phyloP scores from a whole-genome alignment of 2,329 filamentous ascomycete genomes.

The Talaromyces piceae region DNA sequence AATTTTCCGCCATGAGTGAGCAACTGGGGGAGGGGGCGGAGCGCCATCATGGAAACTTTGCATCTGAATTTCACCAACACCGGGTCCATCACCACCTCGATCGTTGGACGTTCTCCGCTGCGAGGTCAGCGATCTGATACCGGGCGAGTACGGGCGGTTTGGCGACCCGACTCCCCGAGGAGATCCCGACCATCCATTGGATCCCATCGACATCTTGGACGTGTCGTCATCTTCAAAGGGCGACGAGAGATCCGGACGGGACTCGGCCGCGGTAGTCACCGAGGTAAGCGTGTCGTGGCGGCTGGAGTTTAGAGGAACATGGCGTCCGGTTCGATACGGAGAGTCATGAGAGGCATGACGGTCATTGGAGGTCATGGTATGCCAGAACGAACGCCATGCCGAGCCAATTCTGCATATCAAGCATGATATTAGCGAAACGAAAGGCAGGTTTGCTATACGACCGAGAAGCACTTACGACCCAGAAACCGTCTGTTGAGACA shows the following conservation, averaged over 20 bases:
- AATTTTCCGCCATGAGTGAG: constrained; percentile 89
- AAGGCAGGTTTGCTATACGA: not conserved
- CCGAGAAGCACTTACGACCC: constrained; percentile 7
- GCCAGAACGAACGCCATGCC: constrained; percentile 88
- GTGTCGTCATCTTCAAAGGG: constrained; percentile 66
- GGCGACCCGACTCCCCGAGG: constrained; percentile 50
- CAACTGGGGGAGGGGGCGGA: constrained; percentile 78
- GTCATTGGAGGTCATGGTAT: constrained; percentile 71
- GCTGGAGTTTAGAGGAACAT: constrained; percentile 79
- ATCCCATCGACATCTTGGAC: constrained; percentile 47
- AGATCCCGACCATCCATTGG: constrained; percentile 55
- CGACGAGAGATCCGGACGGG: constrained; percentile 71
- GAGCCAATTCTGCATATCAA: constrained; percentile 56
- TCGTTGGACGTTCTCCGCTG: constrained; percentile 53
- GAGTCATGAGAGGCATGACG: constrained; percentile 91
- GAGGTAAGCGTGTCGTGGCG: constrained; percentile 77
- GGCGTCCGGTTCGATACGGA: constrained; percentile 81
- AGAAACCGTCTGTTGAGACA: constrained; percentile 11
- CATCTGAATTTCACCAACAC: constrained; percentile 84
- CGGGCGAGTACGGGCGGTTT: constrained; percentile 76
- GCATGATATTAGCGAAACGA: constrained; percentile 5
- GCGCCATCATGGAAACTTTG: constrained; percentile 89
- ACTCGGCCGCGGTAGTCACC: constrained; percentile 78
- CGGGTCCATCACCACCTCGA: constrained; percentile 44
- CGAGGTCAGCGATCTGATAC: constrained; percentile 71